These are phyloP conservation scores for Mortierella sp. DNA, from an alignment of 371 early-diverging fungal species.

Conservation along the genomic window DNA sequence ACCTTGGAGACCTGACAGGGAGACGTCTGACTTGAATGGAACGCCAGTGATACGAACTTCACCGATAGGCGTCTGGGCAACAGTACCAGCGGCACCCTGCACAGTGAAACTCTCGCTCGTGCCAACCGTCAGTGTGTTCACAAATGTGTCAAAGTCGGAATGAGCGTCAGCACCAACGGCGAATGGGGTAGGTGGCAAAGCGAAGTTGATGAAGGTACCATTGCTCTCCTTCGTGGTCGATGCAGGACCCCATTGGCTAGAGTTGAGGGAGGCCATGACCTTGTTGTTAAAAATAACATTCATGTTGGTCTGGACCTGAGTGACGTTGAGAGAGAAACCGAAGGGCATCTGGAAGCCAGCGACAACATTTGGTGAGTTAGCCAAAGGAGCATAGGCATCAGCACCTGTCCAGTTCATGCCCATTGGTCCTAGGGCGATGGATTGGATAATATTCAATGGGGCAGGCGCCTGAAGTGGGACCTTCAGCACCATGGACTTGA, in stretches of 20 bases:
- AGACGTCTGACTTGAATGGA: conserved; percentile 65
- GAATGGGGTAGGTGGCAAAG: conserved; percentile 59
- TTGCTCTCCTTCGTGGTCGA: conserved; percentile 61
- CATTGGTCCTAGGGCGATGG: conserved; percentile 67
- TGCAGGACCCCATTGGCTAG: conserved; percentile 60
- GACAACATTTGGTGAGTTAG: conserved; percentile 63
- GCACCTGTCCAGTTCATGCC: conserved; percentile 65
- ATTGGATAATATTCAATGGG: conserved; percentile 67
- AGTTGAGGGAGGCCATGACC: conserved; percentile 60
- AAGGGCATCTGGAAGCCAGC: conserved; percentile 73
- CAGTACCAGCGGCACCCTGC: conserved; percentile 63
- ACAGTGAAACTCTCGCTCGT: conserved; percentile 61
- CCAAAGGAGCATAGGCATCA: conserved; percentile 66
- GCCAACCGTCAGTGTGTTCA: conserved; percentile 61
- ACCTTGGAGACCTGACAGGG: conserved; percentile 69
- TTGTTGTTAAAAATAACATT: conserved; percentile 64
- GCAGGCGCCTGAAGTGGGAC: conserved; percentile 45
- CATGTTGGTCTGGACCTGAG: conserved; percentile 69
- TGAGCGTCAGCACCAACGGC: conserved; percentile 59
- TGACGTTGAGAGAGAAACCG: conserved; percentile 69
- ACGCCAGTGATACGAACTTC: conserved; percentile 64
- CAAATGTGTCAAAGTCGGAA: conserved; percentile 63
- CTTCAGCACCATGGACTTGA: conserved; percentile 59
- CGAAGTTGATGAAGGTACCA: conserved; percentile 61
- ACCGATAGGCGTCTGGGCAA: conserved; percentile 69